Evolutionary conservation across 768 basidiomycete species (phyloP).

Genomic region (Amylocystis lapponica): DNA sequence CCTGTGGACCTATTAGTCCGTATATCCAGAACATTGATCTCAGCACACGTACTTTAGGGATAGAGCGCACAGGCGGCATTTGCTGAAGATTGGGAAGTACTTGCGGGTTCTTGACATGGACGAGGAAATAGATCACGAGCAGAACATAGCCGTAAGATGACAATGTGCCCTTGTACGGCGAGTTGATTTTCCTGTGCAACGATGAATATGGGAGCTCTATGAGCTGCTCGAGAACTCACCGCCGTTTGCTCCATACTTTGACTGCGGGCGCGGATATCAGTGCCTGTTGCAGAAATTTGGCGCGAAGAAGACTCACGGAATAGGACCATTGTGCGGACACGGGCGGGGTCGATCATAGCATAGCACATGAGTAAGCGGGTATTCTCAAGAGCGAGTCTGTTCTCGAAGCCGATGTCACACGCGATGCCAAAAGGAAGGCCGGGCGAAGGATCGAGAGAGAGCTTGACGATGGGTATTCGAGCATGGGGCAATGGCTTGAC

Average conservation of each 20-base stretch:
- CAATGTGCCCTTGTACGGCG: slow-evolving; percentile 93
- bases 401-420: slow-evolving; percentile 98
- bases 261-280: slow-evolving; percentile 41
- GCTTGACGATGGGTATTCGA: slow-evolving; percentile 97
- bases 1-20: slow-evolving; percentile 36
- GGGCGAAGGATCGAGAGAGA: slow-evolving; percentile 83
- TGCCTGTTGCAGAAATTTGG: neutral
- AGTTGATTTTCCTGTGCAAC: slow-evolving; percentile 84
- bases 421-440: slow-evolving; percentile 84
- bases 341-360: slow-evolving; percentile 92
- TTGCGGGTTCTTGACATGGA: slow-evolving; percentile 96
- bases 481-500: slow-evolving; percentile 96
- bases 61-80: slow-evolving; percentile 86
- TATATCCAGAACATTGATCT: slow-evolving; percentile 5
- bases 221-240: slow-evolving; percentile 38
- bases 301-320: slow-evolving; percentile 67
- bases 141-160: slow-evolving; percentile 97
- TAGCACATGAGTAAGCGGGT: slow-evolving; percentile 95
- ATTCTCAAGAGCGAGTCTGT: slow-evolving; percentile 94
- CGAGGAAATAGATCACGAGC: slow-evolving; percentile 95
- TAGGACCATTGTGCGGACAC: slow-evolving; percentile 89
- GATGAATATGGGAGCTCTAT: slow-evolving; percentile 1
- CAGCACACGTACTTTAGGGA: slow-evolving; percentile 61
- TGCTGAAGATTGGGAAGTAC: slow-evolving; percentile 95
- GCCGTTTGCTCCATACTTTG: slow-evolving; percentile 98